A percentile compares a stretch with the other conserved stretches of the same genome.
Evolutionary conservation across 73 alveolate genomes (phyloP).

Genomic region (Stentor roeselii): DNA sequence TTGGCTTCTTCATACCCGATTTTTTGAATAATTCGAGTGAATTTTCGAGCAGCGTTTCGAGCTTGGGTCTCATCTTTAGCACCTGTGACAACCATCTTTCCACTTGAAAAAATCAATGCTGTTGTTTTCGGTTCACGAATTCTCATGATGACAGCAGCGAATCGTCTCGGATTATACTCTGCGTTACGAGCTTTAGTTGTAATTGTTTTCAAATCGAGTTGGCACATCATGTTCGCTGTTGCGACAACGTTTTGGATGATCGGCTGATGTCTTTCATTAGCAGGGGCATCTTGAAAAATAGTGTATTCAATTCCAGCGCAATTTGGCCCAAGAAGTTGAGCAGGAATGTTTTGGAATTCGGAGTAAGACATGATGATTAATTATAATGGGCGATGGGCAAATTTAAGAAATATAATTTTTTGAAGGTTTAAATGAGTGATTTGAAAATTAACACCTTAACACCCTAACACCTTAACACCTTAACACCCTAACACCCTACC

Average conservation of each 20-base stretch:
- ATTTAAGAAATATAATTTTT: too few relatives aligned
- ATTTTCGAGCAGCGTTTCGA: slow-evolving; percentile 87
- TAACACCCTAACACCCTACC: background rate
- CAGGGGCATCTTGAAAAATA: background rate
- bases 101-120: slow-evolving; percentile 92
- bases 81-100: slow-evolving; percentile 98
- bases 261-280: slow-evolving; percentile 40
- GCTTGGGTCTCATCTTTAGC: slow-evolving; percentile 94
- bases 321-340: too few relatives aligned
- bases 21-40: slow-evolving; percentile 84
- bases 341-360: too few relatives aligned
- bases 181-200: slow-evolving; percentile 90
- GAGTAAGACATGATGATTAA: too few relatives aligned
- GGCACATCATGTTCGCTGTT: slow-evolving; percentile 81
- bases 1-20: slow-evolving; percentile 78
- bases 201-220: slow-evolving; percentile 81
- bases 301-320: too few relatives aligned
- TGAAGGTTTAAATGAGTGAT: too few relatives aligned
- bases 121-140: slow-evolving; percentile 96
- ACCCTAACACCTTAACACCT: background rate
- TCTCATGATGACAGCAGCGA: slow-evolving; percentile 98
- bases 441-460: too few relatives aligned
- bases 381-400: too few relatives aligned
- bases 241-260: slow-evolving; percentile 79
- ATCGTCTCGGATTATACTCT: slow-evolving; percentile 97